phyloP scores from a whole-genome alignment of 768 basidiomycete species.

The Phanerochaete carnosa region DNA sequence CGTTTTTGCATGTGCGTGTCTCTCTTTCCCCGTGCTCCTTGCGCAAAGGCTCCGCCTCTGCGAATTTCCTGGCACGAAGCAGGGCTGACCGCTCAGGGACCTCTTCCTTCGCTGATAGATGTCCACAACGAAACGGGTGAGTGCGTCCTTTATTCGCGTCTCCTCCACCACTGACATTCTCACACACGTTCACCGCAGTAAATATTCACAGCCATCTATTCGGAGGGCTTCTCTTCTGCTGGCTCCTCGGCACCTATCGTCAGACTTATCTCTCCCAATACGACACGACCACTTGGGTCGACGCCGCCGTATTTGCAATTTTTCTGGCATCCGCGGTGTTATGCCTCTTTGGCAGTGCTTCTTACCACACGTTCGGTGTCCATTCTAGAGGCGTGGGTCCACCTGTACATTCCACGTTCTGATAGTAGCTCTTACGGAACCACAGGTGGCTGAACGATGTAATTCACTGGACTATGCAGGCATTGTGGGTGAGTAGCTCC shows the following conservation, averaged over 20 bases:
- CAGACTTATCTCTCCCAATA: slow-evolving; percentile 48
- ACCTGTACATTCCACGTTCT: background rate
- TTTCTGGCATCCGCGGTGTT: slow-evolving; percentile 72
- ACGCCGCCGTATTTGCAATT: slow-evolving; percentile 53
- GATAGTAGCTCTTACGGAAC: background rate
- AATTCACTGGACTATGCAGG: slow-evolving; percentile 77
- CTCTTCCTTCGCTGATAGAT: slow-evolving; percentile 37
- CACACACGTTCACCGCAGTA: slow-evolving; percentile 44
- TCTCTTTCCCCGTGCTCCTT: background rate
- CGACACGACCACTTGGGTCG: slow-evolving; percentile 55
- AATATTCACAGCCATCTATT: slow-evolving; percentile 85
- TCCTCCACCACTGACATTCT: slow-evolving; percentile 9
- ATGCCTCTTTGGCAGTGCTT: slow-evolving; percentile 69
- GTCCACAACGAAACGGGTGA: slow-evolving; percentile 77
- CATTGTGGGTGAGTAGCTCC: slow-evolving; percentile 52
- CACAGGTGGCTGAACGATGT: slow-evolving; percentile 55
- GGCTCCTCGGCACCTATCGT: slow-evolving; percentile 52
- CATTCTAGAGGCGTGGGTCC: slow-evolving; percentile 63
- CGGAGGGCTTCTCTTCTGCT: slow-evolving; percentile 60
- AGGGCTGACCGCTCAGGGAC: background rate
- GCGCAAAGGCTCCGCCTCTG: background rate
- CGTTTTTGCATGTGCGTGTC: slow-evolving; percentile 60
- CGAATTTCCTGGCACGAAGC: background rate
- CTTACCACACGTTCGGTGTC: slow-evolving; percentile 69
- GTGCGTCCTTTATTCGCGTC: slow-evolving; percentile 9